These are phyloP conservation scores for Magnolia sinica DNA, from an alignment of 164 flowering plant species.

Conservation along the genomic window DNA sequence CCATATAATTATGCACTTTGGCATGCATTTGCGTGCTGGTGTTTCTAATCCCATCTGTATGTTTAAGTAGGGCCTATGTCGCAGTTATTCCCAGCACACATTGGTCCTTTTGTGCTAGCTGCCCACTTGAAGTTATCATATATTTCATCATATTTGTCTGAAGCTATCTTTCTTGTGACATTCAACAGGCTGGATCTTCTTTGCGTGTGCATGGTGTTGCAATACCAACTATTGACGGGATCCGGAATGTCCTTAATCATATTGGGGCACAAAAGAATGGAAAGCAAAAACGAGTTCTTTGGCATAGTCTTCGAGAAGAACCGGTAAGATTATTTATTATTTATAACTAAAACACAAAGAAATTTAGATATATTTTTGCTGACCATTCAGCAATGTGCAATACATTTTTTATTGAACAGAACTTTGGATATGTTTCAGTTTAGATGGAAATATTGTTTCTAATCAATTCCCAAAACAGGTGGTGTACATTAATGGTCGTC, in stretches of 20 bases:
- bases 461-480: conserved; percentile 42
- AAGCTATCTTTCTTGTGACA: neutral
- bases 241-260: conserved; percentile 77
- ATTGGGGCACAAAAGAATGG: conserved; percentile 68
- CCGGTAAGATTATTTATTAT: conserved; percentile 46
- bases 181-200: conserved; percentile 61
- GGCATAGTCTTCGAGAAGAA: conserved; percentile 93
- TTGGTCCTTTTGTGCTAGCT: too few species aligned
- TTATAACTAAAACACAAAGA: neutral
- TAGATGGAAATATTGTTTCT: neutral
- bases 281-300: conserved; percentile 55
- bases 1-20: too few species aligned
- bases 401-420: neutral
- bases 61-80: too few species aligned
- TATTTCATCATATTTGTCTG: neutral
- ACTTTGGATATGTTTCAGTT: neutral
- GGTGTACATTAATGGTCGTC: conserved; percentile 91
- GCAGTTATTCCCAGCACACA: too few species aligned
- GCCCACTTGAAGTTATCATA: too few species aligned
- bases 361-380: neutral
- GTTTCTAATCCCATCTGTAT: too few species aligned
- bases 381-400: neutral
- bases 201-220: conserved; percentile 93
- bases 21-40: too few species aligned
- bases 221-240: conserved; percentile 80